Evolutionary conservation across 352 stramenopile species (phyloP), one percentile per base, ranked within the genome.

Genomic region (Peronospora tabacina): DNA sequence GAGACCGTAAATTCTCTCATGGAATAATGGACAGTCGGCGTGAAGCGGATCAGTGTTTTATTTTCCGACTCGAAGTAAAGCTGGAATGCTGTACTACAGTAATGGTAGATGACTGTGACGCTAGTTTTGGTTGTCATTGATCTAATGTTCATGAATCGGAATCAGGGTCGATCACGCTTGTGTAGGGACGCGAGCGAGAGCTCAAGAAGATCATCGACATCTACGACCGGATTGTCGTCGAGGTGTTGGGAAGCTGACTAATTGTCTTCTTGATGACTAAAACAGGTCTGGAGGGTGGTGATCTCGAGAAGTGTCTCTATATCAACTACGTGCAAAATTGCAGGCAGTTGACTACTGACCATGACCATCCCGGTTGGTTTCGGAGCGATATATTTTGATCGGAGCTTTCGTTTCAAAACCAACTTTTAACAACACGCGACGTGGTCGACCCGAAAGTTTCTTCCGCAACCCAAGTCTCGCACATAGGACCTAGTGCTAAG

Each of bases 161-260:
- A 6, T 41, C n/a, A n/a, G n/a, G 61, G 70, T 50, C 62, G n/a
- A 61, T 66, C 16, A 65, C 72, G 7, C 68, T 90, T 43, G 85
- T 73, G 37, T 61, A 82, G 33, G 75, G 86, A 48, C 67, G 85
- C 44, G 72, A 87, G 58, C 67, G 44, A 4, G 75, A 89, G 59
- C 70, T 89, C 51, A 66, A 58, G 49, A 87, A 87, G 53, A 82
- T 87, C 47, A 85, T 87, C 43, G 78, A 87, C 55, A 73, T 83
- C 64, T 87, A 85, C 42, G 75, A 87, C 32, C 66, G 85, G 61
- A 71, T 84, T 28, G 10, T 26, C 11, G 26, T 30, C 26, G 26
- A 30, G 26, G 26, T 30, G 9, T 30, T 30, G 3, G 26, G 20
- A 22, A 22, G 20, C 20, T 22, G 20, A 22, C 2, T 22, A 22